phyloP scores from a whole-genome alignment of 371 early-diverging fungal genomes.

The Capniomyces stellatus region DNA sequence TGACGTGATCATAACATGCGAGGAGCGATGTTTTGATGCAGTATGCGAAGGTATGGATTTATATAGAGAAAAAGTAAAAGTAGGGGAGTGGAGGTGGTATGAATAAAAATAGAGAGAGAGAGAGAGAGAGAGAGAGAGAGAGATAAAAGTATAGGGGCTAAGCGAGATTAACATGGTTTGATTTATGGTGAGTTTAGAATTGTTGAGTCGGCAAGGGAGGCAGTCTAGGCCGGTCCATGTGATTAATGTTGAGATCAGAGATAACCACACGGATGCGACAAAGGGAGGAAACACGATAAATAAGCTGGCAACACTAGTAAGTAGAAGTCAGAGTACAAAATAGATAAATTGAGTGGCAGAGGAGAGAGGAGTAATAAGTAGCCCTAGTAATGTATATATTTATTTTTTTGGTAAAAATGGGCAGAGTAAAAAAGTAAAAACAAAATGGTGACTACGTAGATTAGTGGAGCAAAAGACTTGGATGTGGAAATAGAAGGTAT shows the following conservation, averaged over 20 bases:
- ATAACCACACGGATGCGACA: constrained; percentile 79
- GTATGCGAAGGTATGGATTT: constrained; percentile 66
- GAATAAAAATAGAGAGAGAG: no score
- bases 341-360: no score
- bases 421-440: constrained; percentile 15
- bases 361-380: constrained; percentile 22
- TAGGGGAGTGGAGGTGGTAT: no score
- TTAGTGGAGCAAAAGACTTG: constrained; percentile 45
- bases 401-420: background rate
- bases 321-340: no score
- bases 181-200: constrained; percentile 28
- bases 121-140: no score
- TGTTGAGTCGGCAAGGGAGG: constrained; percentile 45
- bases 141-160: no score
- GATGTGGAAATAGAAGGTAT: constrained; percentile 69
- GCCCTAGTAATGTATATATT: background rate
- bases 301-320: constrained; percentile 47
- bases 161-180: background rate
- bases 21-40: constrained; percentile 88
- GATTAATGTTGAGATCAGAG: constrained; percentile 88
- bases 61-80: no score
- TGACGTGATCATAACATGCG: constrained; percentile 92
- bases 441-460: no score
- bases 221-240: constrained; percentile 70
- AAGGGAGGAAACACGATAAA: constrained; percentile 69